phyloP scores from a whole-genome alignment of 805 yeast species.

The Candida yuanshanica region DNA sequence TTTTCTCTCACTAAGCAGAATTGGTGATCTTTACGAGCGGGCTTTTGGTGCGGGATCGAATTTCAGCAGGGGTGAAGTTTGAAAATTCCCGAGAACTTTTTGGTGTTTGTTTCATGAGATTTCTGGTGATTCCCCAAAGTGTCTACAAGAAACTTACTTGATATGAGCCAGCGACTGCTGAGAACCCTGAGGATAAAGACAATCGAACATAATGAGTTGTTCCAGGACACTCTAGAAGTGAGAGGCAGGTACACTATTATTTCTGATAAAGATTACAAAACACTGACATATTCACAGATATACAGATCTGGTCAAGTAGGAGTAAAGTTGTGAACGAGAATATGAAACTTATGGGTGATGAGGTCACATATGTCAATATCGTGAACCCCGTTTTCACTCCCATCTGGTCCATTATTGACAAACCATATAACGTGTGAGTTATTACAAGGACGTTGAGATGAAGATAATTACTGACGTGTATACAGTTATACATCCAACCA shows the following conservation, averaged over 20 bases:
- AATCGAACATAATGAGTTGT: background rate
- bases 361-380: constrained; percentile 11
- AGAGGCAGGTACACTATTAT: background rate
- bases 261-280: background rate
- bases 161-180: constrained; percentile 15
- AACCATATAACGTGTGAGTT: constrained; percentile 23
- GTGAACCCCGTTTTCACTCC: constrained; percentile 21
- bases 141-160: no score
- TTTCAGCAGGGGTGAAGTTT: background rate
- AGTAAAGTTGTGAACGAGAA: constrained; percentile 22
- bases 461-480: constrained; percentile 1
- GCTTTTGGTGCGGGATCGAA: background rate
- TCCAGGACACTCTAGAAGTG: background rate
- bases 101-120: background rate
- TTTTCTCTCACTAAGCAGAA: background rate
- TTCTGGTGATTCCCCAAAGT: no score
- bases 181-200: constrained; percentile 1
- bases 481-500: constrained; percentile 16
- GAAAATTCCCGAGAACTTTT: no score
- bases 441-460: no score
- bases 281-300: constrained; percentile 6
- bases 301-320: constrained; percentile 22
- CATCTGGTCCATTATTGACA: constrained; percentile 23
- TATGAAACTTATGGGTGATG: constrained; percentile 4
- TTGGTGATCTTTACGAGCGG: background rate